phyloP scores from a whole-genome alignment of 306 rosid genomes.

The Vigna reflexopilosa region DNA sequence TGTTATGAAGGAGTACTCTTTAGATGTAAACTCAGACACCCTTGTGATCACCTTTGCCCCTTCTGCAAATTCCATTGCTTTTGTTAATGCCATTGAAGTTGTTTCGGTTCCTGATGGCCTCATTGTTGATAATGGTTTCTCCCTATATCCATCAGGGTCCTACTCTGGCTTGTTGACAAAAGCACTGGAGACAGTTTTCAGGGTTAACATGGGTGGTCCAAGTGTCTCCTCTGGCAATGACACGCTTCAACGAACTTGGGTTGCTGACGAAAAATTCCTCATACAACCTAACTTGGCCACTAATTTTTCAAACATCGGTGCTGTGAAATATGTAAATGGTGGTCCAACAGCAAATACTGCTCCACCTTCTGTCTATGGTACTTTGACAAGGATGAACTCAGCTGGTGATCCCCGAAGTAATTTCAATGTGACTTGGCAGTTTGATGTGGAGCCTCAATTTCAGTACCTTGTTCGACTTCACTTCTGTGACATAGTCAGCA shows the following conservation, averaged over 20 bases:
- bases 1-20: constrained; percentile 68
- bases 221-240: constrained; percentile 60
- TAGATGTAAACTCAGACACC: constrained; percentile 59
- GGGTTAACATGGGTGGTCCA: constrained; percentile 97
- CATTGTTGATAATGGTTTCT: constrained; percentile 60
- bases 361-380: constrained; percentile 78
- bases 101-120: constrained; percentile 80
- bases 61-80: constrained; percentile 64
- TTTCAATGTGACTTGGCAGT: constrained; percentile 86
- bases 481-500: constrained; percentile 79
- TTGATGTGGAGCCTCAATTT: constrained; percentile 73
- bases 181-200: constrained; percentile 77
- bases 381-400: constrained; percentile 68
- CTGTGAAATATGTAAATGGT: constrained; percentile 56
- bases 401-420: constrained; percentile 52
- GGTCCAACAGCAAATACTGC: constrained; percentile 69
- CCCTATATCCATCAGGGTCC: constrained; percentile 36
- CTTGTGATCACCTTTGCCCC: constrained; percentile 77
- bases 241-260: constrained; percentile 81
- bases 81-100: constrained; percentile 86
- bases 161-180: constrained; percentile 55
- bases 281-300: constrained; percentile 48
- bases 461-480: constrained; percentile 87
- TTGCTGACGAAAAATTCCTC: constrained; percentile 64
- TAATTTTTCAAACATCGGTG: constrained; percentile 57